Conservation (phyloP, 208 protist species). For the Naegleria gruberi region DNA sequence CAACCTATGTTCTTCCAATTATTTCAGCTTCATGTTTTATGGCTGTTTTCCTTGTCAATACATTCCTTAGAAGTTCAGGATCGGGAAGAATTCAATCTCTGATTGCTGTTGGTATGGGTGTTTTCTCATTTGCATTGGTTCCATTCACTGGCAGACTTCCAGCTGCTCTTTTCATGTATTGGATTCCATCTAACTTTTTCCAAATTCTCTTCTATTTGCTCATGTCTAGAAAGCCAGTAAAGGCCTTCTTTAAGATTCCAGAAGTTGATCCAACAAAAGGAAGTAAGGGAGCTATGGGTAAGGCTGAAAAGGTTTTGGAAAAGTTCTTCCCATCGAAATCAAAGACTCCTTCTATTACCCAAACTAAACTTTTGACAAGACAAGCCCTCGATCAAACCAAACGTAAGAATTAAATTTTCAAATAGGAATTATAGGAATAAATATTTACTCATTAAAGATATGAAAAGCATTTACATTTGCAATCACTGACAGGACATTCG, state of each 20-base stretch:
- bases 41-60: not conserved
- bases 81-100: not conserved
- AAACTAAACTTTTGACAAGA: not conserved
- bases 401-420: not conserved
- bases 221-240: not conserved
- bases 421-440: not conserved
- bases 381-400: not conserved
- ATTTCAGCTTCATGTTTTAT: not conserved
- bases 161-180: conserved; percentile 12
- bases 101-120: not conserved
- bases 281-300: not conserved
- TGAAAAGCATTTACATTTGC: not conserved
- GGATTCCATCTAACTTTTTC: conserved; percentile 1
- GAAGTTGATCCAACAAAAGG: not conserved
- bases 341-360: not conserved
- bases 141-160: not conserved
- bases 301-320: not conserved
- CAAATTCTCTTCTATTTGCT: not conserved
- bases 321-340: not conserved
- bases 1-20: conserved; percentile 2
- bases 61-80: not conserved
- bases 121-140: not conserved
- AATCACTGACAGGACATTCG: not conserved
- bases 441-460: no score
- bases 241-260: not conserved